A percentile compares a stretch with the other conserved stretches of the same genome.
phyloP scores from a whole-genome alignment of 805 yeast genomes.

The Saccharomyces jurei region DNA sequence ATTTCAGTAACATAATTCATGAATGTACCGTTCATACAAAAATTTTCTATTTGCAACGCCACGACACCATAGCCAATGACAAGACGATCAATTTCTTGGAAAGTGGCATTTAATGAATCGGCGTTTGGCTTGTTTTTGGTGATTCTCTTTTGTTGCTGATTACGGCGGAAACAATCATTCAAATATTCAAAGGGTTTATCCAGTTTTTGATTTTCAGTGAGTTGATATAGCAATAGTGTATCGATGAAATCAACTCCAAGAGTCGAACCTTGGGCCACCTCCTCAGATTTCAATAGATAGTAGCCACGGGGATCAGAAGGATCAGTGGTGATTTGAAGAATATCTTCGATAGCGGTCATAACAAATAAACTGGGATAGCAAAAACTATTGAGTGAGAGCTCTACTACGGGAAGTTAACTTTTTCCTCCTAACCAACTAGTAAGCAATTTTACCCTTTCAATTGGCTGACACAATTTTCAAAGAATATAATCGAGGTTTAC shows the following conservation, averaged over 20 bases:
- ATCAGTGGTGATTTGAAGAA: conserved; percentile 18
- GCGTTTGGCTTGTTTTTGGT: conserved; percentile 35
- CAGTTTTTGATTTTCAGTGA: conserved; percentile 26
- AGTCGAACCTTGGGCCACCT: conserved; percentile 8
- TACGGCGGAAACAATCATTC: conserved; percentile 24
- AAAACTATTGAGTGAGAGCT: neutral
- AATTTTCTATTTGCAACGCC: conserved; percentile 59
- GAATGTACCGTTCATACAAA: conserved; percentile 21
- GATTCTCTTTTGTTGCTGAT: conserved; percentile 35
- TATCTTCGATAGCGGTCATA: conserved; percentile 22
- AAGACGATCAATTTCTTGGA: conserved; percentile 39
- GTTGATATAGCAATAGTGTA: conserved; percentile 23
- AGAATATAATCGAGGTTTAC: neutral
- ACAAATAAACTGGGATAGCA: neutral
- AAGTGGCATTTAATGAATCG: conserved; percentile 31
- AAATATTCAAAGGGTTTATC: conserved; percentile 22
- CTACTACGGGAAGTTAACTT: neutral
- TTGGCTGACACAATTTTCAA: neutral
- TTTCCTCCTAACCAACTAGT: neutral
- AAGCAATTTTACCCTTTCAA: neutral
- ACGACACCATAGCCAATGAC: conserved; percentile 54
- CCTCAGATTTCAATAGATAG: conserved; percentile 11
- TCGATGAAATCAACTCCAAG: conserved; percentile 21
- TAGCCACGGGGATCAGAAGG: conserved; percentile 12
- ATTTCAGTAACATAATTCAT: conserved; percentile 24